These are phyloP conservation scores for Copromyces sp. DNA, from an alignment of 495 filamentous ascomycete species.

Conservation along the genomic window DNA sequence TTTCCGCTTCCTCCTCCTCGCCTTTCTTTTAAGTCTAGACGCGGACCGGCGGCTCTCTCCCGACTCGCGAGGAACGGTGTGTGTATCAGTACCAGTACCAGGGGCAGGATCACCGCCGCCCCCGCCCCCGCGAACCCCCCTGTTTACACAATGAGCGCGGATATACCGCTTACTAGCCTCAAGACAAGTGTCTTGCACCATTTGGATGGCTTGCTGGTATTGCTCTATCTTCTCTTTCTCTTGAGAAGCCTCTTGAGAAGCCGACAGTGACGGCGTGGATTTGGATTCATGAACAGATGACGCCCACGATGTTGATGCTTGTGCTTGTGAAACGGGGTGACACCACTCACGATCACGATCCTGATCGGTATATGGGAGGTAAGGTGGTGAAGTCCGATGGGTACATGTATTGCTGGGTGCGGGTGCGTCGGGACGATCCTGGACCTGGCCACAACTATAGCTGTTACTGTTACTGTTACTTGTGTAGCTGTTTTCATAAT, in stretches of 20 bases:
- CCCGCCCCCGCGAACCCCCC: background rate
- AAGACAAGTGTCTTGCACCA: constrained; percentile 16
- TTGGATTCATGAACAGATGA: background rate
- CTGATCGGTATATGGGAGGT: background rate
- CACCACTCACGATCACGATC: background rate
- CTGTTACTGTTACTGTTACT: too few species aligned
- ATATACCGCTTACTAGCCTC: constrained; percentile 17
- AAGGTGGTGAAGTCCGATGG: background rate
- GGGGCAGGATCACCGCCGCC: background rate
- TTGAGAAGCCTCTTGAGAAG: background rate
- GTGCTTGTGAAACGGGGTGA: background rate
- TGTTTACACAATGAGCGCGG: constrained; percentile 12
- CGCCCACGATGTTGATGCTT: too few species aligned
- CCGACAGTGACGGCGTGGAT: background rate
- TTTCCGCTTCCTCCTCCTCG: background rate
- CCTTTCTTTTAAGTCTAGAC: background rate
- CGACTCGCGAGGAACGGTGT: background rate
- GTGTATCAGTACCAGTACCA: too few species aligned
- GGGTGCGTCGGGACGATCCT: too few species aligned
- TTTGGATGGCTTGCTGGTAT: background rate
- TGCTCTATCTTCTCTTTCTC: background rate
- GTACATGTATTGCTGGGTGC: background rate
- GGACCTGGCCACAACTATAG: background rate
- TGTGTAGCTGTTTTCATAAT: background rate
- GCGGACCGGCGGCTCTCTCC: background rate